Evolutionary conservation across 2,329 filamentous ascomycete genomes (phyloP).

Genomic region (Myriosclerotinia duriaeana): DNA sequence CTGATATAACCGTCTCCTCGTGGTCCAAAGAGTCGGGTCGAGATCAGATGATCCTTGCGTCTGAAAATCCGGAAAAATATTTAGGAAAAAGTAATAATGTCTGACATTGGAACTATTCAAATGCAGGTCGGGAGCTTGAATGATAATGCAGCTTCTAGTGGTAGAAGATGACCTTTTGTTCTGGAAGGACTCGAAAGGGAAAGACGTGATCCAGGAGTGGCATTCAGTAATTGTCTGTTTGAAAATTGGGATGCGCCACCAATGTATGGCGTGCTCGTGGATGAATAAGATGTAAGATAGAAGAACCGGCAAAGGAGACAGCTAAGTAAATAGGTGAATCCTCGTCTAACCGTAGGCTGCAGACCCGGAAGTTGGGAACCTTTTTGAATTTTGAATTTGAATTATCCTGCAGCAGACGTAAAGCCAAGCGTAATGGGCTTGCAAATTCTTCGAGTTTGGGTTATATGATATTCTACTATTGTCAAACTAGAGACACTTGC

Average conservation of each 20-base stretch:
- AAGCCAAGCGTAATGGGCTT: slow-evolving; percentile 5
- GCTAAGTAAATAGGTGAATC: slow-evolving; percentile 3
- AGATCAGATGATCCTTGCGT: slow-evolving; percentile 13
- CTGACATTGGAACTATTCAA: slow-evolving; percentile 12
- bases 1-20: slow-evolving; percentile 22
- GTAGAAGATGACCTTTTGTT: slow-evolving; percentile 9
- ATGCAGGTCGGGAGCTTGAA: background rate
- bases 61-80: background rate
- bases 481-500: slow-evolving; percentile 5
- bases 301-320: slow-evolving; percentile 1
- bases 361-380: background rate
- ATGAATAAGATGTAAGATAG: slow-evolving; percentile 22
- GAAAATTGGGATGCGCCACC: slow-evolving; percentile 20
- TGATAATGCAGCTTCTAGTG: slow-evolving; percentile 6
- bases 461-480: slow-evolving; percentile 3
- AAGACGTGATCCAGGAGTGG: slow-evolving; percentile 20
- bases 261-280: slow-evolving; percentile 24
- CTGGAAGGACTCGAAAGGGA: slow-evolving; percentile 15
- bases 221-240: slow-evolving; percentile 17
- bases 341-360: background rate
- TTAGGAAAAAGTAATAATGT: slow-evolving; percentile 11
- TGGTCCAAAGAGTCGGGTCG: background rate
- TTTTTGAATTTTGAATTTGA: slow-evolving; percentile 10
- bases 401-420: background rate
- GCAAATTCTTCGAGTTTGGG: slow-evolving; percentile 15